Evolutionary conservation across 2,329 filamentous ascomycete genomes (phyloP).

Genomic region (Alternaria arbusti): DNA sequence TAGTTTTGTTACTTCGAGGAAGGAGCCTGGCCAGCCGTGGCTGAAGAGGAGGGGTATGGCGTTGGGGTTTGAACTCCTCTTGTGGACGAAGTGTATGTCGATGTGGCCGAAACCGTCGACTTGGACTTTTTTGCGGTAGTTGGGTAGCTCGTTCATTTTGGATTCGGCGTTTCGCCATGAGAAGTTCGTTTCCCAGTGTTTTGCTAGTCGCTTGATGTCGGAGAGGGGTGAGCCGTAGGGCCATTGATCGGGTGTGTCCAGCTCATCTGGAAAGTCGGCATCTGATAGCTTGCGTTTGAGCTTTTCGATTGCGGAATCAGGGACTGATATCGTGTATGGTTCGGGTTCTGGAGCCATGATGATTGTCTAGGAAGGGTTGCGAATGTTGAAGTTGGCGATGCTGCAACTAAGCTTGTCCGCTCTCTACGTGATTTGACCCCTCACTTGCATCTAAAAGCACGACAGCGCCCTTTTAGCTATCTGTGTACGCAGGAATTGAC

Average conservation of each 20-base stretch:
- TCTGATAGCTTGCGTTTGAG: constrained; percentile 63
- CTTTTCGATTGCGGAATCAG: constrained; percentile 57
- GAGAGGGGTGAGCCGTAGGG: constrained; percentile 65
- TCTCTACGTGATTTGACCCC: not conserved
- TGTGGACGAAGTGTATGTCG: constrained; percentile 70
- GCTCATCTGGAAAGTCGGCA: constrained; percentile 64
- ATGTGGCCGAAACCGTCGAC: constrained; percentile 66
- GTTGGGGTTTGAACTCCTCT: constrained; percentile 56
- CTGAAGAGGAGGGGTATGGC: constrained; percentile 71
- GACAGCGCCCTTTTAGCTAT: not conserved
- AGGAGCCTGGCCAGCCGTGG: constrained; percentile 76
- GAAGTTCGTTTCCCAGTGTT: constrained; percentile 63
- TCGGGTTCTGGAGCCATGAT: constrained; percentile 19
- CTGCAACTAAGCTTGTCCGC: not conserved
- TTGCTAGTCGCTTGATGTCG: constrained; percentile 65
- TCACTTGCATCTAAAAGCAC: not conserved
- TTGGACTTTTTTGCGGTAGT: constrained; percentile 61
- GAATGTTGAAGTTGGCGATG: not conserved
- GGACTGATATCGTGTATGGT: constrained; percentile 36
- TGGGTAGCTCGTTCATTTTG: constrained; percentile 65
- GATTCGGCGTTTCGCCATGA: constrained; percentile 68
- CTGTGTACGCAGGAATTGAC: not conserved
- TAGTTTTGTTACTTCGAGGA: constrained; percentile 70
- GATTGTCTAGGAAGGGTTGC: not conserved
- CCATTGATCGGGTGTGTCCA: constrained; percentile 55